Base-by-base conservation (phyloP, 495 filamentous ascomycete genomes). In the Aspergillus bridgeri region DNA sequence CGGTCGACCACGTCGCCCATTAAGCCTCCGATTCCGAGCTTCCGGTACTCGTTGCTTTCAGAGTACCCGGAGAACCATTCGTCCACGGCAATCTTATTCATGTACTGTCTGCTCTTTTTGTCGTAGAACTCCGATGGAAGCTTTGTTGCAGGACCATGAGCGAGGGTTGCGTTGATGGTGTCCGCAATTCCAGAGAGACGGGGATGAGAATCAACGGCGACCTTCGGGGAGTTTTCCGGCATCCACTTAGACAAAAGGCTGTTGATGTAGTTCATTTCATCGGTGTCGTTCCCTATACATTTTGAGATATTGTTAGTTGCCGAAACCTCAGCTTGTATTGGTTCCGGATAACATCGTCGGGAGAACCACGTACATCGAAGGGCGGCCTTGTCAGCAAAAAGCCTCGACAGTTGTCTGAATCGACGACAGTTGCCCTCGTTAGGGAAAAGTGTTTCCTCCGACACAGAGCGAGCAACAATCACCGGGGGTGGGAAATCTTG, bases 51-150 rank as follows among this genome's bases (percentile, higher is more conserved):
- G 22, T 65, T 71, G 54, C 83, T 91, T 72, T 96, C 91, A 42
- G 78, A 79, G 68, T 92, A 98, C 4, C 93, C 94, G 7, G 84
- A 73, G 66, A 88, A 98, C 94, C 94, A 98, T 74, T 98, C 95
- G 61, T 98, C 94, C 2, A 90, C 86, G 44, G 79, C 83, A 48
- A 97, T 89, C 24, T 80, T 80, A 51, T 97, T 88, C 53, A 97
- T 82, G 48, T 91, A 86, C 2, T 75, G 78, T 5, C 82, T 71
- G 3, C 75, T 87, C 68, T 86, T 89, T 27, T 77, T 65, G 63
- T 96, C 91, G 69, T 98, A 98, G 71, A 98, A 98, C 51, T 92
- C 89, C 15, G 74, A 70, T 0, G 94, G 94, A 6, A 98, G 79
- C 46, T 77, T 79, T 0, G 91, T 96, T 15, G 80, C 79, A 0